phyloP scores from a whole-genome alignment of 352 stramenopile species.

The Phytophthora multivora region DNA sequence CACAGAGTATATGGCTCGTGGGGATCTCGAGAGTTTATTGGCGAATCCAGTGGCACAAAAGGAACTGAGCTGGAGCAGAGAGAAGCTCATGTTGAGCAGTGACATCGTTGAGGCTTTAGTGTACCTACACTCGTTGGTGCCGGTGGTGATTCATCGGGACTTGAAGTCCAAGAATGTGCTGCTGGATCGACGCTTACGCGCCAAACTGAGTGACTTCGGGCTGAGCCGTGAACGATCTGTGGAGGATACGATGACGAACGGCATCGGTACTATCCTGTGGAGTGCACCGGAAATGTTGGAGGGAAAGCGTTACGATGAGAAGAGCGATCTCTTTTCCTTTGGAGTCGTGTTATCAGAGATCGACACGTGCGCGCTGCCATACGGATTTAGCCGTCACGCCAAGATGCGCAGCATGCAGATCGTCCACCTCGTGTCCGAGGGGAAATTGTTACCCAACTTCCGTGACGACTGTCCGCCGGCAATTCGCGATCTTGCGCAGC shows the following conservation, averaged over 20 bases:
- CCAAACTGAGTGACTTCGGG: constrained; percentile 79
- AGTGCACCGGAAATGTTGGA: constrained; percentile 73
- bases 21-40: constrained; percentile 65
- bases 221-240: constrained; percentile 66
- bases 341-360: constrained; percentile 79
- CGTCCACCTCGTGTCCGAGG: constrained; percentile 79
- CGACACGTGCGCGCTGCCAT: constrained; percentile 74
- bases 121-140: constrained; percentile 72
- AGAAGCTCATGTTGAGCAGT: constrained; percentile 63
- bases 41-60: constrained; percentile 43
- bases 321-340: constrained; percentile 81
- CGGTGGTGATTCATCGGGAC: constrained; percentile 72
- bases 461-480: constrained; percentile 60
- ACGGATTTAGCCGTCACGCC: constrained; percentile 62
- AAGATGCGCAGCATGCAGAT: constrained; percentile 87
- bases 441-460: constrained; percentile 77
- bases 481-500: constrained; percentile 59
- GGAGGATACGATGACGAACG: constrained; percentile 81
- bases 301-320: constrained; percentile 78
- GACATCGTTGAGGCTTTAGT: constrained; percentile 75
- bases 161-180: constrained; percentile 81
- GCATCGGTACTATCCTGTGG: constrained; percentile 77
- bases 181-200: constrained; percentile 59
- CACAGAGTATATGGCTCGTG: constrained; percentile 82
- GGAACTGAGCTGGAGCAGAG: constrained; percentile 54